phyloP scores from a whole-genome alignment of 2,329 filamentous ascomycete genomes.

The Xylariales sp. region DNA sequence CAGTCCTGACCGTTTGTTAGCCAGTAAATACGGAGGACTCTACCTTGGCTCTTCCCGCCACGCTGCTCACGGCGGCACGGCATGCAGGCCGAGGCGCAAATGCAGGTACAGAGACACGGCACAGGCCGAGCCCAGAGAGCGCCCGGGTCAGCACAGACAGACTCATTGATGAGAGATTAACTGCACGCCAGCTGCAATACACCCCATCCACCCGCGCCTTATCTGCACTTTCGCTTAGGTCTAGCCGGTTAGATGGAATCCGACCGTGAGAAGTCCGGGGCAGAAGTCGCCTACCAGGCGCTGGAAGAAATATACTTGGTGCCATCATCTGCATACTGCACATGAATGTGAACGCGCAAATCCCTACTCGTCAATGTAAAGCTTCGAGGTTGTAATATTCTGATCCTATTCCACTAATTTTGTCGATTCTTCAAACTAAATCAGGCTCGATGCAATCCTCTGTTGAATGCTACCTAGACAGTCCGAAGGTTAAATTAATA shows the following conservation, averaged over 20 bases:
- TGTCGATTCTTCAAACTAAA: background rate
- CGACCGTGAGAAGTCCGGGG: background rate
- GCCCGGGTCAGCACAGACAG: background rate
- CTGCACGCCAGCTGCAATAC: constrained; percentile 16
- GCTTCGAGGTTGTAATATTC: constrained; percentile 1
- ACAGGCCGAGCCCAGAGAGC: constrained; percentile 13
- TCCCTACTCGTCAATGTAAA: constrained; percentile 12
- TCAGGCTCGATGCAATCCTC: background rate
- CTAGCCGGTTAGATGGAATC: background rate
- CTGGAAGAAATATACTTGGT: background rate
- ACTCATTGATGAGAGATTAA: constrained; percentile 15
- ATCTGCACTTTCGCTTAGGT: background rate
- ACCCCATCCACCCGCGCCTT: background rate
- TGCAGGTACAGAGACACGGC: constrained; percentile 12
- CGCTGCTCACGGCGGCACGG: background rate
- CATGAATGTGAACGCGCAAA: background rate
- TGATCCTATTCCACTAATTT: background rate
- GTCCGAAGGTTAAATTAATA: background rate
- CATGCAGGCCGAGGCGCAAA: constrained; percentile 17
- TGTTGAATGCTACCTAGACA: constrained; percentile 3
- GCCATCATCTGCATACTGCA: background rate
- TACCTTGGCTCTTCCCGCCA: constrained; percentile 12
- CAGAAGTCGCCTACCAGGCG: background rate
- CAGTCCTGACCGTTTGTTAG: constrained; percentile 8
- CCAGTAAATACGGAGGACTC: constrained; percentile 14